Base-by-base conservation (phyloP, 352 stramenopile genomes). In the Lagenidium giganteum region DNA sequence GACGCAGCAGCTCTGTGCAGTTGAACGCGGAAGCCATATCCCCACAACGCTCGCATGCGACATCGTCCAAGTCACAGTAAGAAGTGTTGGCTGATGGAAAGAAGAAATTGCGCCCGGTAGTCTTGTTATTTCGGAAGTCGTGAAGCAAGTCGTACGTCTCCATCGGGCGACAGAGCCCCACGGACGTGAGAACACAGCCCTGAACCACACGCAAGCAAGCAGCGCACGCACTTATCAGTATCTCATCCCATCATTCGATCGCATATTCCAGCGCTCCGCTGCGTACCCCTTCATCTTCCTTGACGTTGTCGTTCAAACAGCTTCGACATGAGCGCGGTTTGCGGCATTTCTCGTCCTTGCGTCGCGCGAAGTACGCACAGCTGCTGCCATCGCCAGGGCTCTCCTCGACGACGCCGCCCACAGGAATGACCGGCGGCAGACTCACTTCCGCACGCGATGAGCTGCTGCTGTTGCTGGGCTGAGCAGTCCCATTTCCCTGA, bases 311-410 rank as follows among this genome's bases (percentile, higher is more conserved):
- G 49, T 87, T 87, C 22, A 90, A 55, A 57, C 77, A 90, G 58
- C 87, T 74, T 45, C 76, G 83, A 43, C 77, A 89, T 0, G 59
- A 70, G 29, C 77, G 71, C 25, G 77, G 71, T 44, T 82, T 48
- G 8, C 70, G 74, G 36, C 77, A 90, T 5, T 37, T 61, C 29
- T 51, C 43, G n/a, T 47, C 53, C 7, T 59, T n/a, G n/a, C n/a
- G n/a, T n/a, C n/a, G n/a, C n/a, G n/a, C n/a, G 61, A 86, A 83
- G 55, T 82, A 86, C 48, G 65, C 75, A 54, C 77, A 90, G 24
- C 64, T 71, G 39, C 82, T 68, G 42, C 58, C 72, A 16, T 63
- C 60, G 2, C 52, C 51, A 47, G 75, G 67, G 47, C 73, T 58
- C 31, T 67, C 60, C 51, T 70, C 60, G 46, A 58, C 62, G 22